Evolutionary conservation across 768 basidiomycete species (phyloP).

Genomic region (Hortiboletus flavorubellus): DNA sequence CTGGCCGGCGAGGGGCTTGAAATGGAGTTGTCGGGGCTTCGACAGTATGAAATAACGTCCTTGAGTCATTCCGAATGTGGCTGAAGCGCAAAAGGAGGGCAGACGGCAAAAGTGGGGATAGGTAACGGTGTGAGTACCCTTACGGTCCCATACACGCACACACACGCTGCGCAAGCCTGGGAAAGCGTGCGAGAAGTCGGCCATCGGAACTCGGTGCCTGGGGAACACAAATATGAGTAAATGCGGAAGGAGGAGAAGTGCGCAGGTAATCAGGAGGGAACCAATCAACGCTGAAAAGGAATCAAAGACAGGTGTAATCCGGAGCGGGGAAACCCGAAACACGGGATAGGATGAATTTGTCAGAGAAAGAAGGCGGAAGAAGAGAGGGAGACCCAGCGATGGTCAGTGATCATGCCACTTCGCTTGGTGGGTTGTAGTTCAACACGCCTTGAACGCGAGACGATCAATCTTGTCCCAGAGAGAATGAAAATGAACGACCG

Average conservation of each 20-base stretch:
- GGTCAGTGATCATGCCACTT: background rate
- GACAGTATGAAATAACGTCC: background rate
- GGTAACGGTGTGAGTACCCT: background rate
- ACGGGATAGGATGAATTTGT: background rate
- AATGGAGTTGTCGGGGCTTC: background rate
- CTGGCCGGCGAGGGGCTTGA: background rate
- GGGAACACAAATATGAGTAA: slow-evolving; percentile 8
- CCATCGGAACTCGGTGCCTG: slow-evolving; percentile 16
- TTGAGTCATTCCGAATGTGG: background rate
- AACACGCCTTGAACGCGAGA: background rate
- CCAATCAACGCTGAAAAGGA: slow-evolving; percentile 1
- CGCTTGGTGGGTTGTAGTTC: background rate
- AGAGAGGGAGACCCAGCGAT: background rate
- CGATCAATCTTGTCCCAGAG: slow-evolving; percentile 2
- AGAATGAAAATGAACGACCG: background rate
- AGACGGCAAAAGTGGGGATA: background rate
- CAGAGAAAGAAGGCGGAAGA: background rate
- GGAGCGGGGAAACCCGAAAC: background rate
- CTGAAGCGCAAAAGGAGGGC: background rate
- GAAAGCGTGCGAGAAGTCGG: background rate
- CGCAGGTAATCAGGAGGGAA: background rate
- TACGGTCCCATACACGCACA: background rate
- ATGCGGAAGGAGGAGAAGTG: slow-evolving; percentile 2
- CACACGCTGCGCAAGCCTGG: background rate
- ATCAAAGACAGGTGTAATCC: background rate